Conservation (phyloP, 2,329 filamentous ascomycete genomes). For the Zasmidium citrigriseum region DNA sequence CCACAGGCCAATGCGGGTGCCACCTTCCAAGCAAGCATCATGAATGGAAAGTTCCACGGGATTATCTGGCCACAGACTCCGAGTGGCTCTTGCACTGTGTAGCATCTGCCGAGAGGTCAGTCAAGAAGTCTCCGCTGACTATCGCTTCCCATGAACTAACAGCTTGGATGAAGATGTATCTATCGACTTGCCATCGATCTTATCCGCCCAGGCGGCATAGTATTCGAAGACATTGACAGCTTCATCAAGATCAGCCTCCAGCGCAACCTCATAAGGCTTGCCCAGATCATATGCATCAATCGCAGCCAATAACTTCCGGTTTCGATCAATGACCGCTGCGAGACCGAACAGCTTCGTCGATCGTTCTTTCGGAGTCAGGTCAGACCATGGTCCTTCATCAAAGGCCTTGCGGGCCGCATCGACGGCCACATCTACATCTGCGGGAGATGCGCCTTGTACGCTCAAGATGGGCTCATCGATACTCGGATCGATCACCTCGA, state of each 20-base stretch:
- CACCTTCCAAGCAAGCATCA: constrained; percentile 73
- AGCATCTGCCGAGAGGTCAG: constrained; percentile 41
- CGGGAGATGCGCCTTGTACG: constrained; percentile 66
- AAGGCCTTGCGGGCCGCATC: constrained; percentile 68
- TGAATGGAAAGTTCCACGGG: constrained; percentile 63
- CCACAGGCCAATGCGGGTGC: constrained; percentile 64
- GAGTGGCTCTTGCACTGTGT: constrained; percentile 26
- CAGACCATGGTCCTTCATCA: constrained; percentile 44
- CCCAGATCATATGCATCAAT: constrained; percentile 49
- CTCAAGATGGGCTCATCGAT: constrained; percentile 35
- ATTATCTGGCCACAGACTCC: constrained; percentile 58
- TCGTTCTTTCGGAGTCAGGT: constrained; percentile 38
- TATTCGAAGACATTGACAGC: constrained; percentile 43
- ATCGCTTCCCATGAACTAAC: constrained; percentile 44
- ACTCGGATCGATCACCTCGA: constrained; percentile 17
- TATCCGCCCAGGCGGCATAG: constrained; percentile 54
- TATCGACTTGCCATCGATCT: constrained; percentile 46
- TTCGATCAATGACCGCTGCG: constrained; percentile 45
- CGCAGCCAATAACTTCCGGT: constrained; percentile 45
- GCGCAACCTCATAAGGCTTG: constrained; percentile 52
- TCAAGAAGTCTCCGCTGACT: no score
- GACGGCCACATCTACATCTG: constrained; percentile 71
- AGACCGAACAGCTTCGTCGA: constrained; percentile 48
- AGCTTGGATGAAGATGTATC: constrained; percentile 58
- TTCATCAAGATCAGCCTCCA: constrained; percentile 53